A percentile compares a stretch with the other conserved stretches of the same genome.
Conservation (phyloP, 306 rosid genomes). For the Corylus heterophylla region DNA sequence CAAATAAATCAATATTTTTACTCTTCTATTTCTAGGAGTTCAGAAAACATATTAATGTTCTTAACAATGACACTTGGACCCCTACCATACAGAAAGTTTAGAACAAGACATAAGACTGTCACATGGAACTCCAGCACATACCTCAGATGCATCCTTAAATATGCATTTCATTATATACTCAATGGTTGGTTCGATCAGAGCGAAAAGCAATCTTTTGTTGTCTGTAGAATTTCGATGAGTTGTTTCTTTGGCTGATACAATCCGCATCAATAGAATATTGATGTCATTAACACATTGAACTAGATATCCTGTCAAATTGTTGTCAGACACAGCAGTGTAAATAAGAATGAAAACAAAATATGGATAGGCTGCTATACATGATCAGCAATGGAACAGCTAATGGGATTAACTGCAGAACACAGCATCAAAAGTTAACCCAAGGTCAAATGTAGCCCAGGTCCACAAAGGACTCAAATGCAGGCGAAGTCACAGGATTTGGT, state of each 20-base stretch:
- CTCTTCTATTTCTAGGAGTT: not conserved
- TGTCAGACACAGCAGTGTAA: slow-evolving; percentile 23
- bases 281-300: slow-evolving; percentile 71
- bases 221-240: slow-evolving; percentile 32
- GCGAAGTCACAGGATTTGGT: not conserved
- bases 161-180: slow-evolving; percentile 77
- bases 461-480: slow-evolving; percentile 1
- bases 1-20: not conserved
- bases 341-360: slow-evolving; percentile 13
- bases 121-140: slow-evolving; percentile 35
- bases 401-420: not conserved
- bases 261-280: slow-evolving; percentile 46
- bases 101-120: slow-evolving; percentile 19
- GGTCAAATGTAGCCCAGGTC: not conserved
- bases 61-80: slow-evolving; percentile 20
- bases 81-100: slow-evolving; percentile 4
- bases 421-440: not conserved
- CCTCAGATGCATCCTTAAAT: slow-evolving; percentile 71
- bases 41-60: slow-evolving; percentile 9
- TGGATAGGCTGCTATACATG: slow-evolving; percentile 12
- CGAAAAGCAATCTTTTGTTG: slow-evolving; percentile 50
- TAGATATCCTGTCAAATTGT: slow-evolving; percentile 63
- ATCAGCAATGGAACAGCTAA: not conserved
- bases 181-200: slow-evolving; percentile 81
- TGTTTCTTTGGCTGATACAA: slow-evolving; percentile 45